These are phyloP conservation scores for Diospyros lotus DNA, from an alignment of 148 eudicot genomes.

Conservation along the genomic window DNA sequence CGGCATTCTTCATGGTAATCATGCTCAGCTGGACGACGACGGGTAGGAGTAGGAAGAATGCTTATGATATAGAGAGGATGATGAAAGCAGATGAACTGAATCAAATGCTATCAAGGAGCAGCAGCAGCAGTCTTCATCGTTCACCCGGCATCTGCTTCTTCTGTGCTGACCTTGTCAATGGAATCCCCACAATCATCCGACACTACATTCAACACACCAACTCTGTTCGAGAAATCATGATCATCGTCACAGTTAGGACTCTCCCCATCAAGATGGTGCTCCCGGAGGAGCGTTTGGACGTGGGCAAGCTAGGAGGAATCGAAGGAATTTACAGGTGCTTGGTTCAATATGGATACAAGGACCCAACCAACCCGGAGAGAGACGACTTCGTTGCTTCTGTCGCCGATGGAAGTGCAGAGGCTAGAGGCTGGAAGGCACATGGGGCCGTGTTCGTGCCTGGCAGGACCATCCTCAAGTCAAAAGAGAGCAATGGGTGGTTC, in stretches of 20 bases:
- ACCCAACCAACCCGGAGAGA: background rate
- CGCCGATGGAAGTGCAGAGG: background rate
- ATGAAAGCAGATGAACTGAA: conserved; percentile 7
- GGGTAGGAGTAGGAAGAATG: conserved; percentile 26
- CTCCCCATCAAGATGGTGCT: conserved; percentile 26
- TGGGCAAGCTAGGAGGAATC: background rate
- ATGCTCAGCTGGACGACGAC: conserved; percentile 16
- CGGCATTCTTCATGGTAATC: conserved; percentile 17
- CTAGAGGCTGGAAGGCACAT: conserved; percentile 9
- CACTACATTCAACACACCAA: conserved; percentile 29
- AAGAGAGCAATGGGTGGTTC: conserved; percentile 10
- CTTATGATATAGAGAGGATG: conserved; percentile 11
- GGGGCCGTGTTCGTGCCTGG: conserved; percentile 23
- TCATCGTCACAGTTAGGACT: conserved; percentile 24
- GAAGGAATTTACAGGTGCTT: conserved; percentile 4
- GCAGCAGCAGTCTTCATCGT: background rate
- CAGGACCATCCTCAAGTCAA: conserved; percentile 19
- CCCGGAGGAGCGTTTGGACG: conserved; percentile 14
- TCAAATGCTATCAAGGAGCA: background rate
- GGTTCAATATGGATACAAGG: conserved; percentile 6
- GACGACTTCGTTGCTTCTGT: background rate
- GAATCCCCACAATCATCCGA: conserved; percentile 31
- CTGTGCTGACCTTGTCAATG: conserved; percentile 30
- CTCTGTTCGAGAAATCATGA: conserved; percentile 26
- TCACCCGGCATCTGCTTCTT: conserved; percentile 34